Conservation (phyloP, 2,329 filamentous ascomycete genomes). For the Aspergillus caelatus region DNA sequence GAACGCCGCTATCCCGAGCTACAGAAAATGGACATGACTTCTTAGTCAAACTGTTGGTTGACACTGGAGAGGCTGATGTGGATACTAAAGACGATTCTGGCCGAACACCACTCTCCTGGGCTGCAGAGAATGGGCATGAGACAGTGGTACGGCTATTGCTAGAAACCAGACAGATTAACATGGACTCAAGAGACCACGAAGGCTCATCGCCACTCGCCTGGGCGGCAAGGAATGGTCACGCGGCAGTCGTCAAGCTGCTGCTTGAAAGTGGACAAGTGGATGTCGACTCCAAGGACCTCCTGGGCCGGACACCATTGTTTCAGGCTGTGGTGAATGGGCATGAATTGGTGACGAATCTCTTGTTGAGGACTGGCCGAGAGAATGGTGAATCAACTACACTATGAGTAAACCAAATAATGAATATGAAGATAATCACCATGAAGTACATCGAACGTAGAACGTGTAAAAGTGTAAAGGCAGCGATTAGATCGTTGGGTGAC, state of each 20-base stretch:
- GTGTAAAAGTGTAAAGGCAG: background rate
- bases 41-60: conserved; percentile 1
- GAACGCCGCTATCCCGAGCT: background rate
- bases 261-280: conserved; percentile 5
- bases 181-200: background rate
- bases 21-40: background rate
- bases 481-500: background rate
- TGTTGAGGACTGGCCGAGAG: background rate
- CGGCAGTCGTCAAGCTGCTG: conserved; percentile 1
- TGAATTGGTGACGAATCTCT: background rate
- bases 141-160: conserved; percentile 10
- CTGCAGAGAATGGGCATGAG: conserved; percentile 3
- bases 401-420: background rate
- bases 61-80: background rate
- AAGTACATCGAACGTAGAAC: background rate
- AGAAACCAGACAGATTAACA: background rate
- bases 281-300: background rate
- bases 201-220: background rate
- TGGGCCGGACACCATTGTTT: conserved; percentile 3
- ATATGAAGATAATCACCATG: background rate
- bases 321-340: background rate
- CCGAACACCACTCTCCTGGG: background rate
- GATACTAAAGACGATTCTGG: background rate
- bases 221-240: background rate
- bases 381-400: background rate